phyloP scores from a whole-genome alignment of 2,329 filamentous ascomycete species.

The Fusarium ambrosium region DNA sequence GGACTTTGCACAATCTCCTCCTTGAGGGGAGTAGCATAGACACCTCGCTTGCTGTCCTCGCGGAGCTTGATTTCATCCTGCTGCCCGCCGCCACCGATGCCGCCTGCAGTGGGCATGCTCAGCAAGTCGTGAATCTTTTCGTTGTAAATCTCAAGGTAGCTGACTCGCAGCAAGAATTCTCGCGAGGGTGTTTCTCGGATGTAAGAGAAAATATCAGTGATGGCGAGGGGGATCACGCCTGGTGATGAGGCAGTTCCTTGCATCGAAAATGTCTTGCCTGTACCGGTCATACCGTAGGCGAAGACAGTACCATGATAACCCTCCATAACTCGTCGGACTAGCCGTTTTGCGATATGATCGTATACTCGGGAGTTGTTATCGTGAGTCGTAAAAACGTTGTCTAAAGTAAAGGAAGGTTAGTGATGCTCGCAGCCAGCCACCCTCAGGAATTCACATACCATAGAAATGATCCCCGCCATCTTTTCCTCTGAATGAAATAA shows the following conservation, averaged over 20 bases:
- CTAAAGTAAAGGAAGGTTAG: conserved; percentile 66
- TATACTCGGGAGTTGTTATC: conserved; percentile 97
- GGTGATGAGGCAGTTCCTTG: conserved; percentile 96
- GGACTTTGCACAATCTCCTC: conserved; percentile 99
- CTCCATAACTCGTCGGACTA: conserved; percentile 98
- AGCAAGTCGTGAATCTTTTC: conserved; percentile 96
- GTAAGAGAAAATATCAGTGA: conserved; percentile 99
- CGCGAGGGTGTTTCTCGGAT: conserved; percentile 96
- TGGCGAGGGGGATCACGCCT: conserved; percentile 95
- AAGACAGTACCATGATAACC: conserved; percentile 99
- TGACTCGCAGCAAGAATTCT: conserved; percentile 94
- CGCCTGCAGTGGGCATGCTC: conserved; percentile 75
- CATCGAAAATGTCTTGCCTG: conserved; percentile 99
- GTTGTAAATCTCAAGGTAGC: conserved; percentile 99
- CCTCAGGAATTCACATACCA: conserved; percentile 68
- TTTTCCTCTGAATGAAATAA: conserved; percentile 87
- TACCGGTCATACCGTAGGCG: conserved; percentile 98
- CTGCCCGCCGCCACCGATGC: conserved; percentile 64
- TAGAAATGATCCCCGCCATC: conserved; percentile 95
- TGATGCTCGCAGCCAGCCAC: not conserved
- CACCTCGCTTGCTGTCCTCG: conserved; percentile 95
- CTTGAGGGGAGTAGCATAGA: conserved; percentile 95
- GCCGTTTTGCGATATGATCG: conserved; percentile 90
- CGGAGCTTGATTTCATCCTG: conserved; percentile 97
- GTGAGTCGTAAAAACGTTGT: conserved; percentile 95